Evolutionary conservation across 1,139 yeast species (phyloP), one percentile per base, ranked within the genome.

Genomic region (Ashbya aceris): DNA sequence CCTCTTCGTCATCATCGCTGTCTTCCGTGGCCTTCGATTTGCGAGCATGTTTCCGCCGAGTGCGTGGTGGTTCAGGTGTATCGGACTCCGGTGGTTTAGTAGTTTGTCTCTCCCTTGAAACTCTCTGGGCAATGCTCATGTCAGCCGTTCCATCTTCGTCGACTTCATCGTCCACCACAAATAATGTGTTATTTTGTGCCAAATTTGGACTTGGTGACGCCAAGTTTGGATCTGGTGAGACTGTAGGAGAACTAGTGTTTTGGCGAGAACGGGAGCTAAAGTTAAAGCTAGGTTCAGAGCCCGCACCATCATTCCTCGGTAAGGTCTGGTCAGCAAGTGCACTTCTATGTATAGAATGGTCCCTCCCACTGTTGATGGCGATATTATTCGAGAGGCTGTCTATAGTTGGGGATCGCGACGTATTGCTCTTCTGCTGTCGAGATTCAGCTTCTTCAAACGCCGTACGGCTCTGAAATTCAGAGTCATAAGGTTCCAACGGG

Each of bases 1-100:
- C 48, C 11, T 42, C 41, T 4, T 43, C 49, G 10, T 39, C 58
- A 45, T 46, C 50, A 20, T 49, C 53, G 41, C 60, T 65, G n/a
- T 51, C 53, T 26, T 4, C 38, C 4, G 20, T 14, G 10, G 31
- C 34, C 20, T 7, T n/a, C 7, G 28, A 8, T 35, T 12, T 14
- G 11, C 30, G 14, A 13, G 13, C n/a, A 11, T 10, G 12, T 36
- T 20, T 27, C 8, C 29, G 27, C 34, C 26, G 29, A 12, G 11
- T 11, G 39, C 6, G 32, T 11, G 7, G 10, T 23, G 27, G 6
- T 45, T 51, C 26, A 54, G 53, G 37, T 52, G 53, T 7, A 50
- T 36, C 26, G 12, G 33, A 13, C 20, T 39, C 35, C 30, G 23
- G 28, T 30, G 4, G 4, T 14, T 13, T 17, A 23, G 37, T 27